These are phyloP conservation scores for Closterium sp. DNA, from an alignment of 139 green algal species.

Conservation along the genomic window DNA sequence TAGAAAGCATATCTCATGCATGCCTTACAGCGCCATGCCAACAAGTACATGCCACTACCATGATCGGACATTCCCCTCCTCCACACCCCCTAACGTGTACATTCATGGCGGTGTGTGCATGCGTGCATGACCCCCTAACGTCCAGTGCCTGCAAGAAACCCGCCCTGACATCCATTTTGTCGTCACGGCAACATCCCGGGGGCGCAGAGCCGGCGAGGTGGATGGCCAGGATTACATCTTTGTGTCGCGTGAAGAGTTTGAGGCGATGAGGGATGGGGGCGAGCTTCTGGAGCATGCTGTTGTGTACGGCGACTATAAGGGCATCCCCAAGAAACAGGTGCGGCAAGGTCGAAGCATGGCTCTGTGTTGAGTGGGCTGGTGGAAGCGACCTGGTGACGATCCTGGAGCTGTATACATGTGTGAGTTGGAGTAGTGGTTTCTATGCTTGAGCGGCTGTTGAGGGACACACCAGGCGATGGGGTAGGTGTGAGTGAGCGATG, in stretches of 20 bases:
- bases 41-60: background rate
- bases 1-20: too few relatives aligned
- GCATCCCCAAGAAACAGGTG: constrained; percentile 72
- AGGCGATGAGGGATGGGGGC: constrained; percentile 75
- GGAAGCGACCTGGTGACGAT: background rate
- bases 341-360: background rate
- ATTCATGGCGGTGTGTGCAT: background rate
- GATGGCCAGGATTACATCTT: constrained; percentile 95
- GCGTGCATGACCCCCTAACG: background rate
- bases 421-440: too few relatives aligned
- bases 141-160: constrained; percentile 43
- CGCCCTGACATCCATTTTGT: constrained; percentile 88
- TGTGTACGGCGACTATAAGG: constrained; percentile 98
- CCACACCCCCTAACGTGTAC: background rate
- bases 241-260: constrained; percentile 77
- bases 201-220: constrained; percentile 72
- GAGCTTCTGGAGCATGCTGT: constrained; percentile 90
- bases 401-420: too few relatives aligned
- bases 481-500: too few relatives aligned
- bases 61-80: background rate
- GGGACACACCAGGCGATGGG: too few relatives aligned
- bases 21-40: background rate
- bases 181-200: constrained; percentile 87
- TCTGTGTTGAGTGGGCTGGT: background rate
- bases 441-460: too few relatives aligned